phyloP scores from a whole-genome alignment of 345 rosid species.

The Cardamine occulta region DNA sequence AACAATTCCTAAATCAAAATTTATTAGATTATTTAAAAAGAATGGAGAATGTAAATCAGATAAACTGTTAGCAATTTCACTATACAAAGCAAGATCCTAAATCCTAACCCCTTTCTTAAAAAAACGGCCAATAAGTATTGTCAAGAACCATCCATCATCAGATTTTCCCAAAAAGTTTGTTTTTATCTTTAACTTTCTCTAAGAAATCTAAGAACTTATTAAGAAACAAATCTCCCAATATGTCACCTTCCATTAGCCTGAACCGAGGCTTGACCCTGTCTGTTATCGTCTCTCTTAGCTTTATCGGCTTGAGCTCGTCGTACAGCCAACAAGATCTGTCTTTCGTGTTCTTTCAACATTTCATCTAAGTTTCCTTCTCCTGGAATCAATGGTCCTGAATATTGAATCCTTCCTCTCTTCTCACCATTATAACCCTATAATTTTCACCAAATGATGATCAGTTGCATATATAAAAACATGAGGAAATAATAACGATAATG shows the following conservation, averaged over 20 bases:
- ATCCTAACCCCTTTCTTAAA: constrained; percentile 2
- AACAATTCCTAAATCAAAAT: neutral
- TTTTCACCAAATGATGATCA: constrained; percentile 19
- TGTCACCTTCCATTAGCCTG: constrained; percentile 25
- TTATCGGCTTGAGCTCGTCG: constrained; percentile 80
- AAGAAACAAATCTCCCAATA: constrained; percentile 1
- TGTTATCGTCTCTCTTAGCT: constrained; percentile 45
- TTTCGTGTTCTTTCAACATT: constrained; percentile 94
- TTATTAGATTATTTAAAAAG: constrained; percentile 23
- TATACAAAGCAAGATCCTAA: constrained; percentile 38
- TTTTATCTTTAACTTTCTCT: constrained; percentile 19
- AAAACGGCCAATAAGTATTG: neutral
- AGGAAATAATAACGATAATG: neutral
- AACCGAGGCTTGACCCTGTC: constrained; percentile 26
- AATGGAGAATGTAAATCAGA: constrained; percentile 24
- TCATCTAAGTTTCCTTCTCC: constrained; percentile 79
- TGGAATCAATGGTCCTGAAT: constrained; percentile 84
- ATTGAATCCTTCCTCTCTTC: constrained; percentile 64
- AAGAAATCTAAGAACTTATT: constrained; percentile 1
- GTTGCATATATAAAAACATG: neutral
- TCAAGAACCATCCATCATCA: neutral
- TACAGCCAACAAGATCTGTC: constrained; percentile 75
- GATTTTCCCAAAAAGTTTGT: constrained; percentile 10
- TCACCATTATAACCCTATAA: constrained; percentile 48
- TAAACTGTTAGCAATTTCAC: constrained; percentile 23